Evolutionary conservation across 1,139 yeast genomes (phyloP).

Genomic region (Taphrina betulina): DNA sequence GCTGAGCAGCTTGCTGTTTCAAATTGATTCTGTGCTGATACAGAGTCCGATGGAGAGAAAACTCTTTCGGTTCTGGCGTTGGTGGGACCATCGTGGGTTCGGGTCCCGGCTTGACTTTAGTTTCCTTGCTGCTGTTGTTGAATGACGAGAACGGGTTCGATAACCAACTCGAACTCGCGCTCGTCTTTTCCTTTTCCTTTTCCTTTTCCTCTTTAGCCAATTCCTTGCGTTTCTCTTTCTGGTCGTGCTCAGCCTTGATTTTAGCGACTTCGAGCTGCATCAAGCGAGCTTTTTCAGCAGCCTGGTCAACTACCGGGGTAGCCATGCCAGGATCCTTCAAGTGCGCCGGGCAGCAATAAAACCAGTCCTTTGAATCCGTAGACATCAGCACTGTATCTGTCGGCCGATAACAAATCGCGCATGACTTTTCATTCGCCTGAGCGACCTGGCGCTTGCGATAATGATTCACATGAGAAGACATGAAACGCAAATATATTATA

Average conservation of each 20-base stretch:
- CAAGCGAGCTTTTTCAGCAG: slow-evolving; percentile 48
- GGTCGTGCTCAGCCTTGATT: slow-evolving; percentile 44
- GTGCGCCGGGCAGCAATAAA: slow-evolving; percentile 68
- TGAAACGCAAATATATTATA: too few relatives aligned
- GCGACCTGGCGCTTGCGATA: slow-evolving; percentile 61
- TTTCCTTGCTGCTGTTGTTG: slow-evolving; percentile 35
- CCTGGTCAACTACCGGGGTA: slow-evolving; percentile 51
- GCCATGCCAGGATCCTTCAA: slow-evolving; percentile 64
- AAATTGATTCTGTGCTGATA: slow-evolving; percentile 54
- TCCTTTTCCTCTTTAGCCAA: slow-evolving; percentile 37
- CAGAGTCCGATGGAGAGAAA: slow-evolving; percentile 54
- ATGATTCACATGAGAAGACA: slow-evolving; percentile 53
- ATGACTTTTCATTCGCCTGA: slow-evolving; percentile 55
- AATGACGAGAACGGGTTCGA: slow-evolving; percentile 37
- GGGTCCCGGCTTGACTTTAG: slow-evolving; percentile 23
- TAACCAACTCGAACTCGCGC: neutral
- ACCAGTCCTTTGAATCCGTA: slow-evolving; percentile 57
- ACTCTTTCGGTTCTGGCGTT: slow-evolving; percentile 51
- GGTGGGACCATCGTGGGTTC: slow-evolving; percentile 39
- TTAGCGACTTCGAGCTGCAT: slow-evolving; percentile 46
- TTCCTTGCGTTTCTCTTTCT: slow-evolving; percentile 36
- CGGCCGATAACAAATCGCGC: slow-evolving; percentile 68
- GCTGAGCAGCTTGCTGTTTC: slow-evolving; percentile 48
- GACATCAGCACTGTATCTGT: slow-evolving; percentile 61
- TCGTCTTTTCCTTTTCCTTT: slow-evolving; percentile 29